These are phyloP conservation scores for Haplographium delicatum DNA, from an alignment of 495 filamentous ascomycete species.

Conservation along the genomic window DNA sequence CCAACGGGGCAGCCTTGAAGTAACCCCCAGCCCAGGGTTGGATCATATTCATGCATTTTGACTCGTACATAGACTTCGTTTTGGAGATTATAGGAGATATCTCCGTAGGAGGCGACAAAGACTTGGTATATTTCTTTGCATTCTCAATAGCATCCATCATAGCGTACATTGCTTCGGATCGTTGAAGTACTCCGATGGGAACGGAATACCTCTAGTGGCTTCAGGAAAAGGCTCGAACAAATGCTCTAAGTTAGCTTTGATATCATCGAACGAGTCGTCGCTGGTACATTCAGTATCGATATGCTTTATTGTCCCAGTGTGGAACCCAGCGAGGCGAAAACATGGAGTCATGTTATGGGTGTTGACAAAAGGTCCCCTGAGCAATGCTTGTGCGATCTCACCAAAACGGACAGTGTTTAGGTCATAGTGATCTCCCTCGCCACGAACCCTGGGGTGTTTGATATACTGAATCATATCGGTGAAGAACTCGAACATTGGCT, in stretches of 20 bases:
- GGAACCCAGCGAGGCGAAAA: not conserved
- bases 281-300: not conserved
- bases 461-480: not conserved
- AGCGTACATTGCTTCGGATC: too few species aligned
- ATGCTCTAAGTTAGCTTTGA: not conserved
- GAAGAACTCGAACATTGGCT: not conserved
- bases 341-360: not conserved
- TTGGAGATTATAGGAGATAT: not conserved
- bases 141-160: too few species aligned
- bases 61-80: not conserved
- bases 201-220: not conserved
- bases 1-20: not conserved
- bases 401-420: not conserved
- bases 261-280: not conserved
- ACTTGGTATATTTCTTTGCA: too few species aligned
- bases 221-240: not conserved
- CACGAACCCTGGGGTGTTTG: not conserved
- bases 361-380: not conserved
- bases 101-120: not conserved
- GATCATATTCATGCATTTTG: not conserved
- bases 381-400: not conserved
- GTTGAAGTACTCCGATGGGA: not conserved
- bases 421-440: not conserved
- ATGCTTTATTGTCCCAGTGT: not conserved
- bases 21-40: not conserved